Conservation (phyloP, 805 yeast genomes). For the Kodamaea kaohsiungensis region DNA sequence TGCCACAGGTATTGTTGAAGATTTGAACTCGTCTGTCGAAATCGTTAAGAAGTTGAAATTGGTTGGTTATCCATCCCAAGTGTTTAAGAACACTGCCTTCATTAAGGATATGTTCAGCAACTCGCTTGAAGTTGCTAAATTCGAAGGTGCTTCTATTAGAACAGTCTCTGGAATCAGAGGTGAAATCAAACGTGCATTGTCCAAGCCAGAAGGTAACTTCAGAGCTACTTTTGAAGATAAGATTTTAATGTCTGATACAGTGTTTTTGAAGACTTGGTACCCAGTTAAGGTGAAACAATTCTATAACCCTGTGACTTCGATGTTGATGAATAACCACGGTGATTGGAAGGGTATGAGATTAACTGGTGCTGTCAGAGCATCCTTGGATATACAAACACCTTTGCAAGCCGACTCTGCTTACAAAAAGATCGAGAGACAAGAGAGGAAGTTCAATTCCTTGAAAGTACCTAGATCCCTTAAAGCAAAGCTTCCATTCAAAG, state of each 20-base stretch:
- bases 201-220: conserved; percentile 92
- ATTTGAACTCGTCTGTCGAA: conserved; percentile 85
- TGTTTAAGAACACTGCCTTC: conserved; percentile 94
- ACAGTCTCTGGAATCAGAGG: conserved; percentile 98
- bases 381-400: conserved; percentile 63
- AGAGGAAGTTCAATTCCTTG: conserved; percentile 83
- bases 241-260: conserved; percentile 83
- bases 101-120: conserved; percentile 95
- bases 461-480: conserved; percentile 81
- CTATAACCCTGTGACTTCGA: conserved; percentile 94
- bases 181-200: conserved; percentile 91
- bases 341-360: conserved; percentile 97
- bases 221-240: conserved; percentile 98
- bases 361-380: conserved; percentile 92
- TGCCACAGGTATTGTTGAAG: conserved; percentile 95
- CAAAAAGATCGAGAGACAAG: conserved; percentile 76
- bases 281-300: conserved; percentile 89
- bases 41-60: conserved; percentile 94
- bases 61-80: conserved; percentile 92
- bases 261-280: conserved; percentile 93
- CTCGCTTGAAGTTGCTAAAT: conserved; percentile 92
- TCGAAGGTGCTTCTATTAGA: conserved; percentile 96
- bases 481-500: conserved; percentile 81
- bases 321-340: conserved; percentile 70
- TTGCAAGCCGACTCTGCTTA: conserved; percentile 50